Percentiles rank a stretch among this genome's conserved stretches.
Conservation (phyloP, 140 eudicot genomes). For the Senecio squalidus region DNA sequence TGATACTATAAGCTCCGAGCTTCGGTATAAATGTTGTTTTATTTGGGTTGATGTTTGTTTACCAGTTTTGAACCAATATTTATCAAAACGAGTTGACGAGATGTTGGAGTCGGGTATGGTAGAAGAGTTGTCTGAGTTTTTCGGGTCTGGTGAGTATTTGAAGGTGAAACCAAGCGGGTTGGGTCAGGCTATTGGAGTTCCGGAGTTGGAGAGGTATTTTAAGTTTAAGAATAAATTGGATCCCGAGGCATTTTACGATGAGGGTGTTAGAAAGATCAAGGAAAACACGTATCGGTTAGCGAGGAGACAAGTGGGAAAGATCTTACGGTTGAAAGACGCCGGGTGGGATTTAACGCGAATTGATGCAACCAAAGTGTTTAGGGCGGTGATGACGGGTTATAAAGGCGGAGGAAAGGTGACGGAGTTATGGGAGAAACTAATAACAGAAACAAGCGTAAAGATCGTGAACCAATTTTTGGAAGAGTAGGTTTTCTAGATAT, state of each 20-base stretch:
- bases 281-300: slow-evolving; percentile 79
- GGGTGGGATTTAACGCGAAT: slow-evolving; percentile 75
- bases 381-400: slow-evolving; percentile 40
- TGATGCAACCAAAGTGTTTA: slow-evolving; percentile 71
- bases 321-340: slow-evolving; percentile 56
- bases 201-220: slow-evolving; percentile 62
- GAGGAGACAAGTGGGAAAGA: slow-evolving; percentile 62
- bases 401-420: slow-evolving; percentile 30
- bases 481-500: slow-evolving; percentile 77
- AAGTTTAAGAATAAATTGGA: not conserved
- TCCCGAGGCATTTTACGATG: slow-evolving; percentile 31
- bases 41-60: slow-evolving; percentile 60
- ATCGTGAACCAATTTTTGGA: slow-evolving; percentile 80
- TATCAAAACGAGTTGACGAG: slow-evolving; percentile 67
- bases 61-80: slow-evolving; percentile 42
- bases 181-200: slow-evolving; percentile 70
- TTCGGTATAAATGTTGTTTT: slow-evolving; percentile 63
- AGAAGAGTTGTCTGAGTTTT: slow-evolving; percentile 53
- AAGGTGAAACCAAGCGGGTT: slow-evolving; percentile 39
- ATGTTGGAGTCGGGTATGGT: slow-evolving; percentile 81
- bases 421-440: slow-evolving; percentile 63
- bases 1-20: slow-evolving; percentile 23
- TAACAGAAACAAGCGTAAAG: slow-evolving; percentile 68
- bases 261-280: slow-evolving; percentile 65
- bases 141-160: slow-evolving; percentile 23